Conservation (phyloP, 2,329 filamentous ascomycete genomes). For the Curvularia verruculosa region DNA sequence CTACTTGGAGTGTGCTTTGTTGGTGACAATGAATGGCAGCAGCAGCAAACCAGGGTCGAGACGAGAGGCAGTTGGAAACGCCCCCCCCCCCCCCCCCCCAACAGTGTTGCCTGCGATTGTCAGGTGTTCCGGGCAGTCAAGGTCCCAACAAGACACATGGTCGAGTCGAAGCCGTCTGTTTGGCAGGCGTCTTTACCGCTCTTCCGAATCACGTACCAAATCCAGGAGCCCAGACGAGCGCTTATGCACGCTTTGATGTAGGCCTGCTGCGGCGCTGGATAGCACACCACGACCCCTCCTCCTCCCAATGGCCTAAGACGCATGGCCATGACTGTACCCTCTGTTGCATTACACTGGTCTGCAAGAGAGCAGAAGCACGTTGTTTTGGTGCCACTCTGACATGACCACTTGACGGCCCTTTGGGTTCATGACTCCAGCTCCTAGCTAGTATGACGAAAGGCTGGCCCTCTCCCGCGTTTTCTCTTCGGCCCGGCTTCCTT, state of each 20-base stretch:
- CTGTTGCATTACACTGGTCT: constrained; percentile 18
- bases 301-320: constrained; percentile 39
- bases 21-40: neutral
- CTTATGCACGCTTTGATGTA: constrained; percentile 47
- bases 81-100: no score
- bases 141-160: constrained; percentile 43
- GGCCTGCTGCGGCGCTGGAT: constrained; percentile 33
- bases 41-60: neutral
- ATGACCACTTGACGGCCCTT: neutral
- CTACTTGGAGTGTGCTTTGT: constrained; percentile 12
- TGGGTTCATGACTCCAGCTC: no score
- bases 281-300: no score
- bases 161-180: constrained; percentile 32
- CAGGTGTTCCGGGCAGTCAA: constrained; percentile 23
- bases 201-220: constrained; percentile 45
- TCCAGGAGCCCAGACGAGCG: constrained; percentile 35
- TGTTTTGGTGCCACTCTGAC: neutral
- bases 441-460: neutral
- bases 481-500: constrained; percentile 39
- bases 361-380: neutral
- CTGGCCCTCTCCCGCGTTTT: constrained; percentile 13
- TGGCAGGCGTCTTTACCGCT: constrained; percentile 45
- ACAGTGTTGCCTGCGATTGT: constrained; percentile 24
- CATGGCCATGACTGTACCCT: constrained; percentile 19
- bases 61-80: no score